phyloP scores from a whole-genome alignment of 1,284 basidiomycete species.

The Spongispora temasekensis region DNA sequence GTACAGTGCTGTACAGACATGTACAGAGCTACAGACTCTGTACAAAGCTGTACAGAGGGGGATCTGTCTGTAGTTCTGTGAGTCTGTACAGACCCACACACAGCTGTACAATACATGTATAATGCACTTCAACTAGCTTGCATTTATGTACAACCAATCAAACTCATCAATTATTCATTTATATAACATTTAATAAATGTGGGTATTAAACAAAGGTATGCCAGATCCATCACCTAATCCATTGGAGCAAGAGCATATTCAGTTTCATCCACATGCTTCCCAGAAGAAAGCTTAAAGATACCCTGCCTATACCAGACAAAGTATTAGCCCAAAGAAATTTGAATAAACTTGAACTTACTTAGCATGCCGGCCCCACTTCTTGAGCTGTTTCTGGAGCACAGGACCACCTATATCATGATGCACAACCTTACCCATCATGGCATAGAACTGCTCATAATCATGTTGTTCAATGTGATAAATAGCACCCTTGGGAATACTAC shows the following conservation, averaged over 20 bases:
- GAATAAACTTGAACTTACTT: background rate
- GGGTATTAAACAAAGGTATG: background rate
- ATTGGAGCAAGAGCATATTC: background rate
- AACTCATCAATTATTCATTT: background rate
- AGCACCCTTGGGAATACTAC: background rate
- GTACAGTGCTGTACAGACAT: no score
- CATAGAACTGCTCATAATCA: background rate
- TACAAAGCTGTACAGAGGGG: no score
- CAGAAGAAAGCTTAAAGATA: background rate
- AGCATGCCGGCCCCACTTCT: background rate
- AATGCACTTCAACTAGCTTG: background rate
- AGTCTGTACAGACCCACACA: no score
- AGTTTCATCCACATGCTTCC: background rate
- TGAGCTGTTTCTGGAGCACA: background rate
- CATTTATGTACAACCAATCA: background rate
- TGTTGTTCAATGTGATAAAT: background rate
- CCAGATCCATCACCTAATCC: slow-evolving; percentile 4
- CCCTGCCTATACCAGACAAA: background rate
- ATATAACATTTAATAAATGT: background rate
- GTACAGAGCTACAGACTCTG: no score
- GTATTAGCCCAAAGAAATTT: background rate
- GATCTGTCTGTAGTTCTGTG: no score
- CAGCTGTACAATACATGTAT: background rate
- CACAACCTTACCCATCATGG: background rate
- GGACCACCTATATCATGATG: background rate